Conservation (phyloP, 1,284 basidiomycete species). For the Leccinum subrobustum region DNA sequence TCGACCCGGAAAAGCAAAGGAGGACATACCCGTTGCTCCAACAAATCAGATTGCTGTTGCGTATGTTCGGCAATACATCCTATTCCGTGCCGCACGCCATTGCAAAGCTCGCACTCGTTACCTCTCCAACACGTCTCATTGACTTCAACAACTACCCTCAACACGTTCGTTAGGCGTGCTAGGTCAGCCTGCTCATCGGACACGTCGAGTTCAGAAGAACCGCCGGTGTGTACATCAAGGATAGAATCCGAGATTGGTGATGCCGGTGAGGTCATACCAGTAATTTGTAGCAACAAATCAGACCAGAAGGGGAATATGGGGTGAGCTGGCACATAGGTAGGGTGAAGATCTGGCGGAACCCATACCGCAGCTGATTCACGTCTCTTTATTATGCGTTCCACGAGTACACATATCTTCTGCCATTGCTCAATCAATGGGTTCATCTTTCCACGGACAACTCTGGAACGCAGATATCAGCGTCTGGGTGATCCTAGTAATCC, state of each 20-base stretch:
- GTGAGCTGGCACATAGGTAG: conserved; percentile 64
- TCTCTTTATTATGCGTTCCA: conserved; percentile 83
- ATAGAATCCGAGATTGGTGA: conserved; percentile 28
- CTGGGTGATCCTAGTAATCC: background rate
- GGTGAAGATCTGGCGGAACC: conserved; percentile 59
- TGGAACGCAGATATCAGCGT: conserved; percentile 32
- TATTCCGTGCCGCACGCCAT: conserved; percentile 76
- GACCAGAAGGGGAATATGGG: conserved; percentile 48
- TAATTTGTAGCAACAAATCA: conserved; percentile 29
- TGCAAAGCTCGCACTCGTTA: conserved; percentile 77
- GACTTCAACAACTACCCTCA: conserved; percentile 77
- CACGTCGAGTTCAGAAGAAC: conserved; percentile 21
- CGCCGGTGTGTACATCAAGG: conserved; percentile 26
- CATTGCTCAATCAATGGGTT: conserved; percentile 82
- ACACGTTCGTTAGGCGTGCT: conserved; percentile 75
- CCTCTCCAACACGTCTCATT: conserved; percentile 78
- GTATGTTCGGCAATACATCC: conserved; percentile 67
- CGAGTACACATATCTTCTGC: conserved; percentile 83
- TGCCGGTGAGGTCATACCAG: conserved; percentile 17
- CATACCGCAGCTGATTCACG: conserved; percentile 87
- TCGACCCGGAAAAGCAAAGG: background rate
- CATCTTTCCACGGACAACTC: conserved; percentile 70
- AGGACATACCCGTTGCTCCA: conserved; percentile 72
- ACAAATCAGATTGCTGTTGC: conserved; percentile 72
- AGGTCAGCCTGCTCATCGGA: conserved; percentile 69